Conservation (phyloP, 257 asterid genomes). For the Solanum sparsipilum region DNA sequence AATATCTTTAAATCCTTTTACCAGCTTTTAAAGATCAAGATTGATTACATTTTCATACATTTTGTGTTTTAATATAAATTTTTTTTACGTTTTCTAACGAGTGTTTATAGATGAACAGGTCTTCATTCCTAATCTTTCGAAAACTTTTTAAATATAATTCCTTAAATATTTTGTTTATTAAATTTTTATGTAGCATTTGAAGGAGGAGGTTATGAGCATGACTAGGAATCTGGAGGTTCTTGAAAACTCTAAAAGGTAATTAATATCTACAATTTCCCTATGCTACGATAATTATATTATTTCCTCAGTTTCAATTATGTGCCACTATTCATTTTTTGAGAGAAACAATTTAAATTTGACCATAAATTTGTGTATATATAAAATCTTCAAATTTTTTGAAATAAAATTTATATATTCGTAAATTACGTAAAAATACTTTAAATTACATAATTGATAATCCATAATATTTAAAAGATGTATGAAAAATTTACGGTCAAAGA, state of each 20-base stretch:
- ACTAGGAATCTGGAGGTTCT: slow-evolving; percentile 25
- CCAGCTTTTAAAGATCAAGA: too few species aligned
- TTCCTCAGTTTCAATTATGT: not conserved
- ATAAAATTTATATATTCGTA: too few species aligned
- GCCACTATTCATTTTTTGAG: accelerated
- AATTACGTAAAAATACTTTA: too few species aligned
- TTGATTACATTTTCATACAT: too few species aligned
- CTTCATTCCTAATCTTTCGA: not conserved
- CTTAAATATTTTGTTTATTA: not conserved
- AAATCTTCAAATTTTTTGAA: not conserved
- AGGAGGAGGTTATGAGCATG: slow-evolving; percentile 18
- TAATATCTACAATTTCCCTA: not conserved
- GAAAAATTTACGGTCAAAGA: too few species aligned
- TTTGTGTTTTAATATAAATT: not conserved
- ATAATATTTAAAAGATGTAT: too few species aligned
- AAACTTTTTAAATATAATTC: not conserved
- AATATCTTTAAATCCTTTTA: too few species aligned
- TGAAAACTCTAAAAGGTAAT: slow-evolving; percentile 40
- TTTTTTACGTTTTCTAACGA: too few species aligned
- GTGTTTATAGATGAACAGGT: not conserved
- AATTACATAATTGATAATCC: too few species aligned
- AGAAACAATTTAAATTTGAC: not conserved
- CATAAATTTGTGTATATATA: too few species aligned
- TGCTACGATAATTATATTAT: not conserved
- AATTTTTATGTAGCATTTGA: slow-evolving; percentile 18